These are phyloP conservation scores for Arthrobotrys entomopaga DNA, from an alignment of 2,329 filamentous ascomycete genomes.

Conservation along the genomic window DNA sequence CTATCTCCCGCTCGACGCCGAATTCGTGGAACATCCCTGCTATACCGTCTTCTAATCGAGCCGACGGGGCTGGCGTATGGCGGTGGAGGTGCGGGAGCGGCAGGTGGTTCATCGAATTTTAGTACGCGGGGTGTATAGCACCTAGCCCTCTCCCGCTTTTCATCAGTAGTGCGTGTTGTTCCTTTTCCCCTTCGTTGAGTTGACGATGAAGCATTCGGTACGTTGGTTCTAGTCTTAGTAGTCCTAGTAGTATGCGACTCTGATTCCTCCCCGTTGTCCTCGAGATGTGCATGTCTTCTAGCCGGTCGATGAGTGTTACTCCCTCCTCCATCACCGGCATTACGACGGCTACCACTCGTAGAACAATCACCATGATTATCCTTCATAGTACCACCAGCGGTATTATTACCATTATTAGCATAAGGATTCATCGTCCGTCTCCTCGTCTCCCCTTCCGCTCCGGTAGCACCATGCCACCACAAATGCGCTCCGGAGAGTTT, in stretches of 20 bases:
- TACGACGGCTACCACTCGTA: neutral
- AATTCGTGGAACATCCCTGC: neutral
- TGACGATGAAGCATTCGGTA: too few species aligned
- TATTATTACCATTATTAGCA: neutral
- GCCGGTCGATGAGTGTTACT: too few species aligned
- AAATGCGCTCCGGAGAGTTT: neutral
- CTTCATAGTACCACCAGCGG: too few species aligned
- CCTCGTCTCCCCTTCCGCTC: too few species aligned
- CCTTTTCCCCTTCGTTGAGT: too few species aligned
- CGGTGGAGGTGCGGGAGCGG: slow-evolving; percentile 23
- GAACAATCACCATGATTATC: neutral
- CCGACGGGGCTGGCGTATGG: slow-evolving; percentile 14
- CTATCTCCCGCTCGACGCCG: neutral
- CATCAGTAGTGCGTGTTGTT: neutral
- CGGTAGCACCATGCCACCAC: neutral
- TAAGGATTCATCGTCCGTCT: neutral
- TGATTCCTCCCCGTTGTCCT: too few species aligned
- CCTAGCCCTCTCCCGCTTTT: neutral
- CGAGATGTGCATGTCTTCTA: too few species aligned
- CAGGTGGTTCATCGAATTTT: neutral
- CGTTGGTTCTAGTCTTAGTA: too few species aligned
- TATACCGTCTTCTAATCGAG: neutral
- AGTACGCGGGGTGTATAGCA: slow-evolving; percentile 12
- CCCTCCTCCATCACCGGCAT: neutral
- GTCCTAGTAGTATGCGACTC: too few species aligned